phyloP scores from a whole-genome alignment of 768 basidiomycete genomes.

The Collybia sordida region DNA sequence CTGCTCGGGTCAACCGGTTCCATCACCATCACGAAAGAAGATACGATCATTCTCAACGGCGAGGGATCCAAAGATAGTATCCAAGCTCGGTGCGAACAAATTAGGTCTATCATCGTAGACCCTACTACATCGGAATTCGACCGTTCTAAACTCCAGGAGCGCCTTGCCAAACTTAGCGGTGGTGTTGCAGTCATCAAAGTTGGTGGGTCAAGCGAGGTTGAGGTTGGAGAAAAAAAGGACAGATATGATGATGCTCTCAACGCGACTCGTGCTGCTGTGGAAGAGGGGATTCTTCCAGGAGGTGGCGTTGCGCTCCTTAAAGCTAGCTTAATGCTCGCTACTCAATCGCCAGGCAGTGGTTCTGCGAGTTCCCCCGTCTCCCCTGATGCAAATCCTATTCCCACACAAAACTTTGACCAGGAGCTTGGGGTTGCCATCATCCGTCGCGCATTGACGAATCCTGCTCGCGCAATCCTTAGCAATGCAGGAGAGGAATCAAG shows the following conservation, averaged over 20 bases:
- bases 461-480: slow-evolving; percentile 83
- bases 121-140: slow-evolving; percentile 89
- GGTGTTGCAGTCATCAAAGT: slow-evolving; percentile 99
- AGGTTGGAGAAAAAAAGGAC: slow-evolving; percentile 99
- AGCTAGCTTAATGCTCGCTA: slow-evolving; percentile 70
- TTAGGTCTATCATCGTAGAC: slow-evolving; percentile 81
- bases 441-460: slow-evolving; percentile 79
- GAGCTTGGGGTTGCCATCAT: slow-evolving; percentile 94
- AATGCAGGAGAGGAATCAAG: slow-evolving; percentile 95
- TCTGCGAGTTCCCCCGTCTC: slow-evolving; percentile 48
- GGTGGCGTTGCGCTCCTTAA: slow-evolving; percentile 93
- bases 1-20: slow-evolving; percentile 84
- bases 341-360: slow-evolving; percentile 38
- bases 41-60: slow-evolving; percentile 94
- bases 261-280: slow-evolving; percentile 95
- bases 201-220: slow-evolving; percentile 90
- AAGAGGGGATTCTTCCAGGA: slow-evolving; percentile 97
- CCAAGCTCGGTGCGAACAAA: slow-evolving; percentile 92
- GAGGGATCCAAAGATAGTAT: slow-evolving; percentile 89
- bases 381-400: slow-evolving; percentile 63
- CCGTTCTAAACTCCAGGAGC: slow-evolving; percentile 92
- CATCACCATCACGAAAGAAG: slow-evolving; percentile 95
- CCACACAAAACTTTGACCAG: slow-evolving; percentile 93
- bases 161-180: slow-evolving; percentile 91
- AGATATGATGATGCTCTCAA: slow-evolving; percentile 96